Base-by-base conservation (phyloP, 441 rosid genomes). In the Iberis amara region DNA sequence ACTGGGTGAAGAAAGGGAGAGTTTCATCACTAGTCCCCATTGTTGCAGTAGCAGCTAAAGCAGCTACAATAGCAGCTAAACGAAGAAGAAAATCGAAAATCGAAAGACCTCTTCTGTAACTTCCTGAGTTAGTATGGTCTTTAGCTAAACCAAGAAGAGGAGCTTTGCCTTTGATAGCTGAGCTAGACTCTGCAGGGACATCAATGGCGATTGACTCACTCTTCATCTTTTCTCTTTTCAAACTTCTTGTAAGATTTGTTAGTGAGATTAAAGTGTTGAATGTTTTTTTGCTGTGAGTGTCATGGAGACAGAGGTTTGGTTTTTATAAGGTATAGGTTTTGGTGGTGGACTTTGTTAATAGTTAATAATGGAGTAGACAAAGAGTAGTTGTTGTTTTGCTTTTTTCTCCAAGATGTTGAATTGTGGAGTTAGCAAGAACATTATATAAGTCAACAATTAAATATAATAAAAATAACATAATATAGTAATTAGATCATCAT, bases 1-100 rank as follows among this genome's bases (percentile, higher is more conserved):
- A 86, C 71, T 75, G 91, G 35, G 81, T 86, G 80, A 86, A 86
- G 73, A 86, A 81, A 13, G 95, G 91, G 27, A 86, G 87, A 10
- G 76, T 67, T 47, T 83, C 76, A n/a, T 73, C 79, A 39, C 81
- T 83, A 6, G 78, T 86, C 31, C 75, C 82, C 91, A 81, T 86
- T 28, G 80, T 59, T 10, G 89, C 66, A 0, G 85, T 76, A 3
- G 87, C 86, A 10, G 72, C 81, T 9, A 84, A 68, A 35, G 76
- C 53, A 42, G 81, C 48, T 23, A 68, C 69, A 1, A 79, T 48
- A 11, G 85, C 94, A 2, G 68, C 70, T 32, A 84, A 47, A 57
- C 96, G 78, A 14, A 87, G 53, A 26, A 84, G 39, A 51, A 84
- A 64, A 65, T 87, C 92, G 32, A 84, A 70, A 13, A 87, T 72